Evolutionary conservation across 176 grass and related monocot genomes (phyloP).

Genomic region (Rhynchospora tenuis): DNA sequence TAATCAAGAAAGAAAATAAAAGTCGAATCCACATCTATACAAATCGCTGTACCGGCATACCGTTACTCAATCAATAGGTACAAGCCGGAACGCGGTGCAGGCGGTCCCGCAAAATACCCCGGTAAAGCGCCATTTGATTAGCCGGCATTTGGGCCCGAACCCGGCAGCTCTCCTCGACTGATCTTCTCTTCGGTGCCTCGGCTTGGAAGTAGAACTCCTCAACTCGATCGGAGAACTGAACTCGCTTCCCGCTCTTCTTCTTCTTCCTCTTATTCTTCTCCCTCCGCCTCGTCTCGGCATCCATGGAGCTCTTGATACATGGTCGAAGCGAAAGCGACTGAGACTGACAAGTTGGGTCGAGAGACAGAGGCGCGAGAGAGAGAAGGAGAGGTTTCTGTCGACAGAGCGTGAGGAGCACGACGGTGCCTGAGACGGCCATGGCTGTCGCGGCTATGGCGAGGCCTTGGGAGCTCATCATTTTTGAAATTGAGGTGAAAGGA

Average conservation of each 20-base stretch:
- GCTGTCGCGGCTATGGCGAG: conserved; percentile 62
- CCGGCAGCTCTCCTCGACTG: not conserved
- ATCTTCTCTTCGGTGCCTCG: not conserved
- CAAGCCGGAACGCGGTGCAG: conserved; percentile 51
- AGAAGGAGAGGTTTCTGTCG: conserved; percentile 35
- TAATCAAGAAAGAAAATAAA: not conserved
- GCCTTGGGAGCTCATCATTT: conserved; percentile 41
- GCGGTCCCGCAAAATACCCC: conserved; percentile 72
- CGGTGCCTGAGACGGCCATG: conserved; percentile 87
- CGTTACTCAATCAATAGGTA: conserved; percentile 39
- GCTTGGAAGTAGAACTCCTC: conserved; percentile 25
- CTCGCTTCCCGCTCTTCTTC: conserved; percentile 51
- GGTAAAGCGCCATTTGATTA: conserved; percentile 80
- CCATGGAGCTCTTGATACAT: not conserved
- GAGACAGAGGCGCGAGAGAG: not conserved
- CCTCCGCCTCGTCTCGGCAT: conserved; percentile 55
- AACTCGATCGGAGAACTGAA: conserved; percentile 74
- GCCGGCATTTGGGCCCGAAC: conserved; percentile 60
- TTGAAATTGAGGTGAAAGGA: not conserved
- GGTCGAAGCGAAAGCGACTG: conserved; percentile 43
- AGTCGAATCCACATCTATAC: conserved; percentile 4
- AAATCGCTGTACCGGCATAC: not conserved
- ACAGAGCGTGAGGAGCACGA: conserved; percentile 74
- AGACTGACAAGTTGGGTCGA: conserved; percentile 8
- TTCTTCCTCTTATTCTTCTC: conserved; percentile 32